phyloP scores from a whole-genome alignment of 495 filamentous ascomycete species.

The Aspergillus avenaceus region DNA sequence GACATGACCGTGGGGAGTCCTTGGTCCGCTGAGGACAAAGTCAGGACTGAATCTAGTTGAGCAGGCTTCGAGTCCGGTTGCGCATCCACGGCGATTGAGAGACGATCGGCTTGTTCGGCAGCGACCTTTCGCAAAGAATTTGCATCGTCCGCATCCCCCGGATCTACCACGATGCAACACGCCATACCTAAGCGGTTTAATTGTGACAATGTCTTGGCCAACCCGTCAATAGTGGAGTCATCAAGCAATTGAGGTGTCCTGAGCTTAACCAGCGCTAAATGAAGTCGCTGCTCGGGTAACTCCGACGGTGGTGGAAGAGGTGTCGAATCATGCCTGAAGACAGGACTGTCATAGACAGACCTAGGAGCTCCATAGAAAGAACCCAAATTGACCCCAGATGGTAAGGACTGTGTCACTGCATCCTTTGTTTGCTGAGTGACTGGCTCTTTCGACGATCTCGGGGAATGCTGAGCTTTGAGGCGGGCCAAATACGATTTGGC shows the following conservation, averaged over 20 bases:
- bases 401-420: conserved; percentile 17
- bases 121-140: conserved; percentile 40
- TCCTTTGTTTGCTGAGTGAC: conserved; percentile 16
- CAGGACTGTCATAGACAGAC: conserved; percentile 59
- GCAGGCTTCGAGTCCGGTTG: conserved; percentile 63
- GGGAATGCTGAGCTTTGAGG: conserved; percentile 51
- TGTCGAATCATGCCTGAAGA: conserved; percentile 51
- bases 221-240: conserved; percentile 63
- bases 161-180: conserved; percentile 79
- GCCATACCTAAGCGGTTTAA: conserved; percentile 75
- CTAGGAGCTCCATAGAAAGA: conserved; percentile 56
- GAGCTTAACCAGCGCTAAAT: conserved; percentile 85
- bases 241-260: conserved; percentile 65
- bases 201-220: conserved; percentile 80
- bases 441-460: conserved; percentile 18
- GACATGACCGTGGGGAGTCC: conserved; percentile 44
- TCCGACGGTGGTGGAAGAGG: conserved; percentile 30
- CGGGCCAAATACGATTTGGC: conserved; percentile 82
- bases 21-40: conserved; percentile 27
- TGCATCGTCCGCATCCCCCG: conserved; percentile 33
- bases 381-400: conserved; percentile 56
- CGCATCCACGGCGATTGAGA: conserved; percentile 67
- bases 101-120: conserved; percentile 64
- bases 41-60: conserved; percentile 62
- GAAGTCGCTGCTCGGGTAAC: conserved; percentile 46